Evolutionary conservation across 805 yeast species (phyloP).

Genomic region (Candida sphagnicola): DNA sequence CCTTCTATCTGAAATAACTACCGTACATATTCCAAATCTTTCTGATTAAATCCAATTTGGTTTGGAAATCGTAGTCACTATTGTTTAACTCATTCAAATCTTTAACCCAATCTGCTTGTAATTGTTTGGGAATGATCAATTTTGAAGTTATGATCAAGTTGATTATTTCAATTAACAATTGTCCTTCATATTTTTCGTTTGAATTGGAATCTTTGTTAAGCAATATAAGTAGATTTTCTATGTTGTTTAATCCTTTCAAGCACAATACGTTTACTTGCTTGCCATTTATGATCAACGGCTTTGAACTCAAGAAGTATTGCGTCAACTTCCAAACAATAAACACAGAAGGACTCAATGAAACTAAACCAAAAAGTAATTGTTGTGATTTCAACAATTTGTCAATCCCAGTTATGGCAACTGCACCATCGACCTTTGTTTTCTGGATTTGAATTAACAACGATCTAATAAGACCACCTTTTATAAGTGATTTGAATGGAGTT

Average conservation of each 20-base stretch:
- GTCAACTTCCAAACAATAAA: constrained; percentile 49
- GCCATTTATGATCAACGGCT: constrained; percentile 28
- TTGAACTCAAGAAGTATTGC: constrained; percentile 31
- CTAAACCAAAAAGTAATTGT: constrained; percentile 88
- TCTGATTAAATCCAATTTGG: constrained; percentile 45
- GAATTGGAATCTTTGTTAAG: constrained; percentile 3
- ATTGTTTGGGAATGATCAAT: constrained; percentile 45
- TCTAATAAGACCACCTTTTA: constrained; percentile 70
- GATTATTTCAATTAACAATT: constrained; percentile 62
- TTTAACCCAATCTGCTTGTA: constrained; percentile 52
- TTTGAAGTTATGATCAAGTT: constrained; percentile 50
- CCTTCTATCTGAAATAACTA: constrained; percentile 23
- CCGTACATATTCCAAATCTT: constrained; percentile 65
- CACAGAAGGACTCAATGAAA: constrained; percentile 82
- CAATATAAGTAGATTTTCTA: constrained; percentile 48
- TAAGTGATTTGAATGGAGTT: constrained; percentile 58
- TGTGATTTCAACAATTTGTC: constrained; percentile 87
- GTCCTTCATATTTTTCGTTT: constrained; percentile 44
- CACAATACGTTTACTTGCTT: constrained; percentile 31
- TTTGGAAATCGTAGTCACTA: constrained; percentile 26
- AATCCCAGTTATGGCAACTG: constrained; percentile 83
- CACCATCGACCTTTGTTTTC: constrained; percentile 93
- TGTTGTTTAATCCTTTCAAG: constrained; percentile 48
- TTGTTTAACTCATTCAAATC: constrained; percentile 62
- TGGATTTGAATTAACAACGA: constrained; percentile 88